Conservation (phyloP, 495 filamentous ascomycete species). For the Podospora fimiseda region DNA sequence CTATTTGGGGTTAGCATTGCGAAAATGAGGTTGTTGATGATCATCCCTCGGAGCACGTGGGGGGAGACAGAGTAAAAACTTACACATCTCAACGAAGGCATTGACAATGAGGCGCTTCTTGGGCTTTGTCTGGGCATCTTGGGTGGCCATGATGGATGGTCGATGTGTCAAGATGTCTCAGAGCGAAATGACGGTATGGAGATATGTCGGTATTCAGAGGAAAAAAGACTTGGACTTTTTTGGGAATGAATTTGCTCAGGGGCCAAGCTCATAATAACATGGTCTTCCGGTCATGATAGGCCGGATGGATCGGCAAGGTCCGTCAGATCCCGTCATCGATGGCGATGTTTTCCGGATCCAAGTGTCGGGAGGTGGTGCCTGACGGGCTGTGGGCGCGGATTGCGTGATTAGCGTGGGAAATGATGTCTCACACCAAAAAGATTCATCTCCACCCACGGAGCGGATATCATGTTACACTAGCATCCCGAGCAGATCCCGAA, state of each 20-base stretch:
- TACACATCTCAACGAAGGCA: constrained; percentile 56
- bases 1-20: constrained; percentile 20
- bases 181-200: background rate
- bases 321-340: background rate
- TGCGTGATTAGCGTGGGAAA: constrained; percentile 20
- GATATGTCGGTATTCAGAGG: background rate
- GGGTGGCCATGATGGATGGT: background rate
- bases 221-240: background rate
- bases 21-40: background rate
- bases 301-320: background rate
- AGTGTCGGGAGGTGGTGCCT: background rate
- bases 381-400: constrained; percentile 7
- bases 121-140: constrained; percentile 1
- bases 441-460: background rate
- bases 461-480: background rate
- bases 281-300: background rate
- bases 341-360: background rate
- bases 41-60: no score
- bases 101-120: constrained; percentile 60
- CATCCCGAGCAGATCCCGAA: background rate
- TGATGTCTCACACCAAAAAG: constrained; percentile 9
- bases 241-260: background rate
- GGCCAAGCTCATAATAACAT: background rate
- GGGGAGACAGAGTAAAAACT: constrained; percentile 7
- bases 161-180: background rate